Evolutionary conservation across 73 alveolate genomes (phyloP).

Genomic region (Strombidium stylifer): DNA sequence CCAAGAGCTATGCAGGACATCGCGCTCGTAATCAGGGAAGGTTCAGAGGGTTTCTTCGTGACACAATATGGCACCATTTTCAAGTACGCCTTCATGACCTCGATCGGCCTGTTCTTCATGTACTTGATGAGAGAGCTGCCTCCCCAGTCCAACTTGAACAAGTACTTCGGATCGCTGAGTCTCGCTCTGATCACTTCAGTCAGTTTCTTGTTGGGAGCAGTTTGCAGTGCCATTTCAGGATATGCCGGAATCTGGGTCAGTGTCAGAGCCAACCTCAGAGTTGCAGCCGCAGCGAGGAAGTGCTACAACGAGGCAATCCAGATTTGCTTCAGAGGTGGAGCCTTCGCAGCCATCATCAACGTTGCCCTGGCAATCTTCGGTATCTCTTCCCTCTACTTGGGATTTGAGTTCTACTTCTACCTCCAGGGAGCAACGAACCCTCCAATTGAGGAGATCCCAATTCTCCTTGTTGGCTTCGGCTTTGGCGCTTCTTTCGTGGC

Average conservation of each 20-base stretch:
- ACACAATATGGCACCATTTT: slow-evolving; percentile 79
- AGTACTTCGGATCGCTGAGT: slow-evolving; percentile 44
- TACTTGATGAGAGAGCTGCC: slow-evolving; percentile 60
- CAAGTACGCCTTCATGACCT: slow-evolving; percentile 55
- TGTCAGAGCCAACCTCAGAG: slow-evolving; percentile 75
- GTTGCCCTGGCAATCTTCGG: slow-evolving; percentile 87
- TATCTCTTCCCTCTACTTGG: slow-evolving; percentile 74
- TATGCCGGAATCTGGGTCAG: slow-evolving; percentile 88
- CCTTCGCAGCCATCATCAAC: slow-evolving; percentile 80
- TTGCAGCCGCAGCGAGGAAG: slow-evolving; percentile 77
- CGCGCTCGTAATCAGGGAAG: slow-evolving; percentile 73
- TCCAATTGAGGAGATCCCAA: slow-evolving; percentile 62
- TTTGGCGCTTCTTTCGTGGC: slow-evolving; percentile 96
- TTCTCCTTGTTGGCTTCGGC: slow-evolving; percentile 91
- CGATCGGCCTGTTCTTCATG: slow-evolving; percentile 46
- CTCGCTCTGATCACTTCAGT: slow-evolving; percentile 60
- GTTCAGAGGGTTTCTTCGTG: slow-evolving; percentile 80
- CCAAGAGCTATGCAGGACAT: slow-evolving; percentile 66
- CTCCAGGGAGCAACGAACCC: slow-evolving; percentile 60
- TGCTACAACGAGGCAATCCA: slow-evolving; percentile 74
- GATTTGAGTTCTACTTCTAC: slow-evolving; percentile 44
- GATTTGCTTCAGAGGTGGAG: slow-evolving; percentile 58
- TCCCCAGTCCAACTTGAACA: slow-evolving; percentile 51
- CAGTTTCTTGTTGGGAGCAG: slow-evolving; percentile 80
- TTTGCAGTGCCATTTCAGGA: slow-evolving; percentile 74